A percentile compares a stretch with the other conserved stretches of the same genome.
Conservation (phyloP, 768 basidiomycete species). For the Termitomyces sp. region DNA sequence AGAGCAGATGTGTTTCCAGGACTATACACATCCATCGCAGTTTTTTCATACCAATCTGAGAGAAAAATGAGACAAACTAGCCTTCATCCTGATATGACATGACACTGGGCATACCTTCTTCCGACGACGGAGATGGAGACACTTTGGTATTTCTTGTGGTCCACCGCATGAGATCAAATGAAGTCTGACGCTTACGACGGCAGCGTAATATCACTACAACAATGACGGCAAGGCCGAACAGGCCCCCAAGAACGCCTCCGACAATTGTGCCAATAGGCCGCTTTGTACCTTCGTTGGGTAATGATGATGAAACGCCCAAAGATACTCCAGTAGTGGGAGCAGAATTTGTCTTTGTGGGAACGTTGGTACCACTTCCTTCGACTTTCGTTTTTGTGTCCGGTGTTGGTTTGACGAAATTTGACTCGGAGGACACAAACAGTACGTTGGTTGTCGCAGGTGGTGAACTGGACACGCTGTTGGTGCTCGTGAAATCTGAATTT, state of each 20-base stretch:
- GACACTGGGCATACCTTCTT: not conserved
- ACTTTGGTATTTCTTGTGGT: not conserved
- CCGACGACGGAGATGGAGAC: not conserved
- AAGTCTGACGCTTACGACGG: not conserved
- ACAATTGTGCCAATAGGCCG: slow-evolving; percentile 1
- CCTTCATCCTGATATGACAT: not conserved
- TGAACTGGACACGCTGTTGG: not conserved
- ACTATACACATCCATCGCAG: slow-evolving; percentile 1
- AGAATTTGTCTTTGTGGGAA: too few species aligned
- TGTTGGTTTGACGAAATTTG: not conserved
- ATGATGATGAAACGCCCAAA: not conserved
- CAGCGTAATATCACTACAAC: not conserved
- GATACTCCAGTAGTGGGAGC: not conserved
- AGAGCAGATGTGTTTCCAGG: not conserved
- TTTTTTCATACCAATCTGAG: not conserved
- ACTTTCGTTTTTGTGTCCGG: not conserved
- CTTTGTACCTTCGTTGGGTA: not conserved
- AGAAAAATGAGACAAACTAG: not conserved
- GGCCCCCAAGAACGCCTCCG: slow-evolving; percentile 2
- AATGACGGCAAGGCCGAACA: not conserved
- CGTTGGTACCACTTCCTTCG: not conserved
- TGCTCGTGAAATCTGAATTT: not conserved
- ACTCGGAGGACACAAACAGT: not conserved
- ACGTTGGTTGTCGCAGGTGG: too few species aligned
- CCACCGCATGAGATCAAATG: not conserved